These are phyloP conservation scores for Protostelium mycophagum DNA, from an alignment of 78 protist genomes.

Conservation along the genomic window DNA sequence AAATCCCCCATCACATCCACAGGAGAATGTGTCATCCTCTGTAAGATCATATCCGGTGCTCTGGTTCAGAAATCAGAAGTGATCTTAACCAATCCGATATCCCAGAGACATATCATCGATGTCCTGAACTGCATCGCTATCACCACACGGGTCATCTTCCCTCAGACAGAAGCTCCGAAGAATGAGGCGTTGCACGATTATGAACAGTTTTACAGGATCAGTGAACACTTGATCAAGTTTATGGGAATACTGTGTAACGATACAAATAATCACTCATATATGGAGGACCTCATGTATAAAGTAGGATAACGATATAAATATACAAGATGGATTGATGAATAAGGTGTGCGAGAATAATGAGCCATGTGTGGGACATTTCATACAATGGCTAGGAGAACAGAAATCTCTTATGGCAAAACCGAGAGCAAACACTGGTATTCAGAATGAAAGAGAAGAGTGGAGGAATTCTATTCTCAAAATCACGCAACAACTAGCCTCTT, in stretches of 20 bases:
- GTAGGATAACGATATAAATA: too few species aligned
- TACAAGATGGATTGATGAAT: not conserved
- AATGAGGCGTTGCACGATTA: not conserved
- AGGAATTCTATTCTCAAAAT: not conserved
- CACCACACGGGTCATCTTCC: not conserved
- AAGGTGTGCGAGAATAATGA: not conserved
- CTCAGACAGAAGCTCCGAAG: not conserved
- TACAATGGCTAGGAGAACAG: not conserved
- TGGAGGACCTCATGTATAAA: not conserved
- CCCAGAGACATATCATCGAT: not conserved
- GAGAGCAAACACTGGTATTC: not conserved
- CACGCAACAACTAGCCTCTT: not conserved
- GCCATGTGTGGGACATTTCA: not conserved
- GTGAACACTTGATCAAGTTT: not conserved
- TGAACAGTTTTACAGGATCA: not conserved
- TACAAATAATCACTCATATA: not conserved
- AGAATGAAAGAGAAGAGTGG: not conserved
- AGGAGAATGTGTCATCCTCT: not conserved
- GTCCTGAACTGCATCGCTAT: not conserved
- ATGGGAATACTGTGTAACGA: not conserved
- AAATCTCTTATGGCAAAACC: not conserved
- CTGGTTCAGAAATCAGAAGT: not conserved
- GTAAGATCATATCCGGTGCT: not conserved
- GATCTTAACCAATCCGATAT: not conserved
- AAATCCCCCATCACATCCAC: too few species aligned